Percentiles rank a stretch among this genome's conserved stretches.
Conservation (phyloP, 108 stramenopile species). For the Pelagomonas calceolata region DNA sequence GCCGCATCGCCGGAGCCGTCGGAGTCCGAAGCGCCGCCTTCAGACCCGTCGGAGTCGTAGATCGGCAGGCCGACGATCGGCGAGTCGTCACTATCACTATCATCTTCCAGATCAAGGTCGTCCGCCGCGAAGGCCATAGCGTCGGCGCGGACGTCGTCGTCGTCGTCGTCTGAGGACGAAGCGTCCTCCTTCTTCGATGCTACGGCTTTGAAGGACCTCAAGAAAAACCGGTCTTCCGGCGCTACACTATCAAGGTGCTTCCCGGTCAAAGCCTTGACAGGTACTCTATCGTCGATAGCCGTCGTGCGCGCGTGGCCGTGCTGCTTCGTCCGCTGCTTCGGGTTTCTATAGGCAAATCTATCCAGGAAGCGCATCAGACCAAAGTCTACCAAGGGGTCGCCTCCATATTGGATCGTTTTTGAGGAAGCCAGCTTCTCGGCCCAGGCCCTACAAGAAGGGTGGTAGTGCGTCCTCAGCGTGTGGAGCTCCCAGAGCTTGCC, state of each 20-base stretch:
- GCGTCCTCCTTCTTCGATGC: constrained; percentile 52
- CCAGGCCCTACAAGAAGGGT: constrained; percentile 86
- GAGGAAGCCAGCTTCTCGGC: constrained; percentile 15
- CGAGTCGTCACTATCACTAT: constrained; percentile 12
- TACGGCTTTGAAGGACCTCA: constrained; percentile 68
- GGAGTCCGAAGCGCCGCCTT: constrained; percentile 20
- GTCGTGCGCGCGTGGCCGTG: constrained; percentile 24
- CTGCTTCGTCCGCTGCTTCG: constrained; percentile 47
- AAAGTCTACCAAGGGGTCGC: constrained; percentile 92
- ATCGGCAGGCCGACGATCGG: constrained; percentile 29
- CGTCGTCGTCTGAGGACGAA: constrained; percentile 40
- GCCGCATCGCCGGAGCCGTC: constrained; percentile 6
- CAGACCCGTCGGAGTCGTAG: constrained; percentile 34
- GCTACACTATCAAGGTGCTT: constrained; percentile 35
- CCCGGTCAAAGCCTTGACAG: constrained; percentile 67
- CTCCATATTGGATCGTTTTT: constrained; percentile 55
- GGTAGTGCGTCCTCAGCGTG: constrained; percentile 68
- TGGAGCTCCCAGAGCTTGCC: constrained; percentile 78
- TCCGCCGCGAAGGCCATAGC: constrained; percentile 19
- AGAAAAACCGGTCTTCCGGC: constrained; percentile 79
- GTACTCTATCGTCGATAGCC: constrained; percentile 33
- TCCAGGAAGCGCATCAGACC: constrained; percentile 79
- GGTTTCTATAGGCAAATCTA: constrained; percentile 96
- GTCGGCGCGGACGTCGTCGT: constrained; percentile 83
- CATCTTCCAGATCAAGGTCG: constrained; percentile 11